Percentiles rank a stretch among this genome's conserved stretches.
These are phyloP conservation scores for Calocera cornea DNA, from an alignment of 768 basidiomycete species.

Conservation along the genomic window DNA sequence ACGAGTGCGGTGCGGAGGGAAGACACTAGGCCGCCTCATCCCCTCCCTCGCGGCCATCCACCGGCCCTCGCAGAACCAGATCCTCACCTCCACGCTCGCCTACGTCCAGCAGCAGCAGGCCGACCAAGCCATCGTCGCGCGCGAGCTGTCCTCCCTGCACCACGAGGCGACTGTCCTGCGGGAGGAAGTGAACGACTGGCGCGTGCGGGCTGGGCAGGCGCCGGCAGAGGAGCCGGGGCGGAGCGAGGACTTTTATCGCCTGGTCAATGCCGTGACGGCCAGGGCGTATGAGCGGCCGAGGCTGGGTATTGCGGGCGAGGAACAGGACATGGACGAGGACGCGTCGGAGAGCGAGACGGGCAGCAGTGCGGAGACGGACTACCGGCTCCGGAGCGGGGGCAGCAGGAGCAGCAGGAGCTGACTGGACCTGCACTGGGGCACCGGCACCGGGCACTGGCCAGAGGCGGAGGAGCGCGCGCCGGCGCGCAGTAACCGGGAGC, in stretches of 20 bases:
- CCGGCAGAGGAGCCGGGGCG: not conserved
- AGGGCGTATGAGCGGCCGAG: no score
- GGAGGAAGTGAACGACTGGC: conserved; percentile 3
- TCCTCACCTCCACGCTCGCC: not conserved
- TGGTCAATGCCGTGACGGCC: not conserved
- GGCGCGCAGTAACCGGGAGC: no score
- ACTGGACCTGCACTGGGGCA: no score
- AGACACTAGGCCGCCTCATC: not conserved
- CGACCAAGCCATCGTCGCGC: not conserved
- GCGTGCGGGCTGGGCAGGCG: not conserved
- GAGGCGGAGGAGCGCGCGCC: no score
- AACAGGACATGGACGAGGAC: no score
- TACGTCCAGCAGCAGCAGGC: not conserved
- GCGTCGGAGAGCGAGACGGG: no score
- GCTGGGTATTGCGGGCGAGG: no score
- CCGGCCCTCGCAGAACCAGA: not conserved
- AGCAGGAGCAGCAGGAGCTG: no score
- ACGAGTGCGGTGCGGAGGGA: not conserved
- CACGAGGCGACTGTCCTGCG: not conserved
- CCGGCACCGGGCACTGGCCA: no score
- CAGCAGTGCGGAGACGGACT: no score
- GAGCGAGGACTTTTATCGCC: not conserved
- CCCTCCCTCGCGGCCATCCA: not conserved
- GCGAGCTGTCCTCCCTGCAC: not conserved
- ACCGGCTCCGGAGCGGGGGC: no score